Evolutionary conservation across 2,329 filamentous ascomycete genomes (phyloP).

Genomic region (Pseudocercospora vitis): DNA sequence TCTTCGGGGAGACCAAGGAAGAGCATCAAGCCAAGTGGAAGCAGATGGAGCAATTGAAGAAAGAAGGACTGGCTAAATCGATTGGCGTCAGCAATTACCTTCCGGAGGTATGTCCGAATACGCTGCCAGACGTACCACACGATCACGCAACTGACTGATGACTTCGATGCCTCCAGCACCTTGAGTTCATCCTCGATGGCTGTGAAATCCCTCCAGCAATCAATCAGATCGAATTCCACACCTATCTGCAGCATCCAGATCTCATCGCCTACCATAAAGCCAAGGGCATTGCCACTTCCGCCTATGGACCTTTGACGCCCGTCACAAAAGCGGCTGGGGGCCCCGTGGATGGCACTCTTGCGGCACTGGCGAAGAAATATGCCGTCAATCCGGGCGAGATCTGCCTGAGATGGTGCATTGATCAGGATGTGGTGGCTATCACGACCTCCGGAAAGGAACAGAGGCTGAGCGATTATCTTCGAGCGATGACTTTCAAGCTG

Average conservation of each 20-base stretch:
- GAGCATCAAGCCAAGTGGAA: constrained; percentile 61
- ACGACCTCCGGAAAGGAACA: constrained; percentile 63
- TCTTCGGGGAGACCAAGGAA: constrained; percentile 54
- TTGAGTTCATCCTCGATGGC: constrained; percentile 55
- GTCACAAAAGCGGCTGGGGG: constrained; percentile 57
- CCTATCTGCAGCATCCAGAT: constrained; percentile 63
- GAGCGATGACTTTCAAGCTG: constrained; percentile 57
- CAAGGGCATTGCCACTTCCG: constrained; percentile 50
- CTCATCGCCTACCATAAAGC: constrained; percentile 56
- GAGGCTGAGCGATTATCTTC: constrained; percentile 58
- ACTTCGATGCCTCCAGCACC: constrained; percentile 42
- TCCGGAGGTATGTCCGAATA: constrained; percentile 31
- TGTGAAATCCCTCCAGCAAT: constrained; percentile 59
- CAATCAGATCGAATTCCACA: constrained; percentile 70
- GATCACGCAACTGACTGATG: background rate
- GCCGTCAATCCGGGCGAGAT: constrained; percentile 59
- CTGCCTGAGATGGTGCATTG: constrained; percentile 60
- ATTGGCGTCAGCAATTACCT: constrained; percentile 66
- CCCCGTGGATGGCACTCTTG: constrained; percentile 55
- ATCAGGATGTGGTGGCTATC: constrained; percentile 59
- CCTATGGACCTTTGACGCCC: constrained; percentile 51
- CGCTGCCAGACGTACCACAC: background rate
- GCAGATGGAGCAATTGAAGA: constrained; percentile 59
- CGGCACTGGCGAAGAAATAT: constrained; percentile 59
- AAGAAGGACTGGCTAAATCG: constrained; percentile 57